Evolutionary conservation across 768 basidiomycete genomes (phyloP), one percentile per base, ranked within the genome.

Genomic region (Pisolithus tinctorius): DNA sequence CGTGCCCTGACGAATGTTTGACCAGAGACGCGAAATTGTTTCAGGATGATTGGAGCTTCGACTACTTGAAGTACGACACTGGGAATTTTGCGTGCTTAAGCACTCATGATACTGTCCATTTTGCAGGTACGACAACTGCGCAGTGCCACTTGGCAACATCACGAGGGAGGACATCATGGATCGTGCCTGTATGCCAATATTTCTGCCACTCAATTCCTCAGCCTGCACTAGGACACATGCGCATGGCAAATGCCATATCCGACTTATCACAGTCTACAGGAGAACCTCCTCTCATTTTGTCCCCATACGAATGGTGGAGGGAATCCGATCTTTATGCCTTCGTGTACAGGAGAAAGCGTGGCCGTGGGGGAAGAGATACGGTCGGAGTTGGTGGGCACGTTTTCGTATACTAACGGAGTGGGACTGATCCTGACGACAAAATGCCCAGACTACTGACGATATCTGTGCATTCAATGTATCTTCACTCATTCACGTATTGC

Each of bases 281-380:
- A 0, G 79, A 75, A 48, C 71, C 78, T 0, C 80, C 84, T 3
- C 60, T 86, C 29, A 62, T 82, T 39, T 73, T 81, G 53, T 84
- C 83, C n/a, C 60, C 85, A n/a, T 86, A 83, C 62, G 74, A 84
- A 58, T 86, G 84, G 84, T 84, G 84, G 42, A 68, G 75, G 60
- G 38, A 44, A 2, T 37, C 34, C 20, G 39, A 10, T 20, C 3
- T 42, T 60, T n/a, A 56, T 40, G 9, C 6, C 43, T 49, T 47
- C 29, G 29, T 45, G 27, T 42, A n/a, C 54, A 82, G 79, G 70
- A 77, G 59, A 76, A 82, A 68, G 79, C 79, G 0, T 84, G 81
- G 82, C 50, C 77, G 4, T 85, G 84, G 84, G 84, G 78, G 1
- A 73, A 63, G 55, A 64, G 63, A 29, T 67, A 80, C 13, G 83